Evolutionary conservation across 495 filamentous ascomycete species (phyloP).

Genomic region (Lasiosphaeris hirsuta): DNA sequence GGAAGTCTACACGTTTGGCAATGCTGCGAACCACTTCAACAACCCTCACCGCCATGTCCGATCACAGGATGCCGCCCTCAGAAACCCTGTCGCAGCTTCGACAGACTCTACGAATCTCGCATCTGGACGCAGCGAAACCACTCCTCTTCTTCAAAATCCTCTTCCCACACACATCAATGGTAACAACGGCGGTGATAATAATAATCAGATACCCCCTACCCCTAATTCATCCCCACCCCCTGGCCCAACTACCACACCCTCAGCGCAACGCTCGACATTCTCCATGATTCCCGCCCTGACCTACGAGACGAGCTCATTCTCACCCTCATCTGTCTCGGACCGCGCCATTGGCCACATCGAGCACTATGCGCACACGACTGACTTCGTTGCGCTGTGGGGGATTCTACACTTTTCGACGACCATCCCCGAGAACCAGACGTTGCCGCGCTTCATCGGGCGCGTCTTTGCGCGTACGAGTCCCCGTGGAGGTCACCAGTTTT

Average conservation of each 20-base stretch:
- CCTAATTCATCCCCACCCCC: not conserved
- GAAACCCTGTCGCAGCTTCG: slow-evolving; percentile 24
- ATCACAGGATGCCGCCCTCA: slow-evolving; percentile 20
- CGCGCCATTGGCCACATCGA: slow-evolving; percentile 70
- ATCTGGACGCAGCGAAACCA: not conserved
- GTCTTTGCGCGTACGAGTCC: slow-evolving; percentile 63
- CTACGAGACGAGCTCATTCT: slow-evolving; percentile 15
- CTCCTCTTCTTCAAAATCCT: slow-evolving; percentile 2
- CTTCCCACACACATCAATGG: not conserved
- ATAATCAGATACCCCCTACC: not conserved
- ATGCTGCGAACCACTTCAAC: slow-evolving; percentile 84
- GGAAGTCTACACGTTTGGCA: slow-evolving; percentile 85
- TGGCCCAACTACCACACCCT: not conserved
- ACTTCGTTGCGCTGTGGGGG: slow-evolving; percentile 75
- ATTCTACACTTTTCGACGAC: slow-evolving; percentile 63
- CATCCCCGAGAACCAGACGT: slow-evolving; percentile 25
- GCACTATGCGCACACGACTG: slow-evolving; percentile 75
- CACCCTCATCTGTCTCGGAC: slow-evolving; percentile 26
- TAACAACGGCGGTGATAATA: not conserved
- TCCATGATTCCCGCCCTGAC: slow-evolving; percentile 9
- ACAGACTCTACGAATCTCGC: slow-evolving; percentile 21
- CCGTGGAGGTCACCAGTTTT: slow-evolving; percentile 67
- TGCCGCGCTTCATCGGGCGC: slow-evolving; percentile 68
- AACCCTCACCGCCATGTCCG: slow-evolving; percentile 56
- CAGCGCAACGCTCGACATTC: not conserved